Percentiles rank a stretch among this genome's conserved stretches.
phyloP scores from a whole-genome alignment of 306 rosid species.

The Phaseolus lunatus region DNA sequence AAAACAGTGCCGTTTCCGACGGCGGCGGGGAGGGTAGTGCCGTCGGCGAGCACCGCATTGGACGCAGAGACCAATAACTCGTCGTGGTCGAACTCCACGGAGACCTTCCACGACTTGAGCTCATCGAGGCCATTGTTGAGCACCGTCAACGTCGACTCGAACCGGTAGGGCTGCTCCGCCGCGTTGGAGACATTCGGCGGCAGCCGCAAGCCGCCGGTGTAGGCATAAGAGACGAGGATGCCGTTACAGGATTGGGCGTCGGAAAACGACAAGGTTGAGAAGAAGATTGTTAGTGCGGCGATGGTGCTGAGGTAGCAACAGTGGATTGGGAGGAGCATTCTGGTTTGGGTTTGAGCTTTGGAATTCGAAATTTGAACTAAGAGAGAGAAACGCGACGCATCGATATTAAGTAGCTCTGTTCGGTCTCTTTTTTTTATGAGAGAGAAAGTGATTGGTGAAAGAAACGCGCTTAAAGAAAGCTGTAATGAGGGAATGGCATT shows the following conservation, averaged over 20 bases:
- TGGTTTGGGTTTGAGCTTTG: slow-evolving; percentile 5
- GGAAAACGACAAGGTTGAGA: slow-evolving; percentile 44
- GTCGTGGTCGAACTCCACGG: slow-evolving; percentile 74
- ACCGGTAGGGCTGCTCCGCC: slow-evolving; percentile 66
- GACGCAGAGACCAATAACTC: slow-evolving; percentile 81
- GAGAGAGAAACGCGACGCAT: background rate
- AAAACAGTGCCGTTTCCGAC: slow-evolving; percentile 85
- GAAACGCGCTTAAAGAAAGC: slow-evolving; percentile 21
- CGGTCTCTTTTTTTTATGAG: background rate
- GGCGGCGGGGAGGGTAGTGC: slow-evolving; percentile 59
- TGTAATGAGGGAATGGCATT: background rate
- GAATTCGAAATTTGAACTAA: slow-evolving; percentile 43
- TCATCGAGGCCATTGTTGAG: slow-evolving; percentile 84
- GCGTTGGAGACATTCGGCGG: slow-evolving; percentile 63
- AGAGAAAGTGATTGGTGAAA: too few species aligned
- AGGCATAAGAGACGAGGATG: slow-evolving; percentile 66
- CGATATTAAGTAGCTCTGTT: too few species aligned
- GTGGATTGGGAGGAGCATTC: background rate
- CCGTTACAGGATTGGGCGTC: slow-evolving; percentile 70
- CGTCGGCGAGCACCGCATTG: slow-evolving; percentile 70
- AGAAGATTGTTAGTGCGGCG: slow-evolving; percentile 42
- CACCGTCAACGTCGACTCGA: slow-evolving; percentile 73
- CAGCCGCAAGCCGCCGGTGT: slow-evolving; percentile 54
- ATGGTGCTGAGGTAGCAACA: slow-evolving; percentile 8
- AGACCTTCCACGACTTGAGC: slow-evolving; percentile 86